Evolutionary conservation across 441 rosid genomes (phyloP).

Genomic region (Aleurites moluccanus): DNA sequence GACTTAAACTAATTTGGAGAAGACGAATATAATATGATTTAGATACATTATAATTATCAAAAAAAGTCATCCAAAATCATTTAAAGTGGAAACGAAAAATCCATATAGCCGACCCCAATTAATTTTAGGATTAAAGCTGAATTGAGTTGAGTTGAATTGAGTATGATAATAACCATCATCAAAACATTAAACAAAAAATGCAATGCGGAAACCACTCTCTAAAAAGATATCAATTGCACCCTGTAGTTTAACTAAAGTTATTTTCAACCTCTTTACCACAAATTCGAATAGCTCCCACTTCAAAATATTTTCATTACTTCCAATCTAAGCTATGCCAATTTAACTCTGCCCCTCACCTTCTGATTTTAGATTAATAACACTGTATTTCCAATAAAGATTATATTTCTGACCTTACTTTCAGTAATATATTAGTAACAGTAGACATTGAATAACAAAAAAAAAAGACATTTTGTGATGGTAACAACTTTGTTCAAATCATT

Average conservation of each 20-base stretch:
- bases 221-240: background rate
- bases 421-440: no score
- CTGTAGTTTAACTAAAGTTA: background rate
- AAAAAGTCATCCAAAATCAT: no score
- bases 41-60: no score
- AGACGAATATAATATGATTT: no score
- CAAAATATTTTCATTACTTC: background rate
- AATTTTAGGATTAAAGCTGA: no score
- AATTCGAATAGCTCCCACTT: background rate
- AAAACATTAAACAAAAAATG: background rate
- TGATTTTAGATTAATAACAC: background rate
- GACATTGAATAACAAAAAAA: background rate
- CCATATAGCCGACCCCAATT: no score
- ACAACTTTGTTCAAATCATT: background rate
- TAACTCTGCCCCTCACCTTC: constrained; percentile 6
- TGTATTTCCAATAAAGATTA: background rate
- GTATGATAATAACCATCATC: background rate
- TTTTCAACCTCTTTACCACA: background rate
- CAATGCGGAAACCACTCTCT: background rate
- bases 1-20: no score
- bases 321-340: background rate
- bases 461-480: background rate
- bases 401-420: background rate
- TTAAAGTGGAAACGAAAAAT: no score
- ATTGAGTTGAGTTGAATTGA: no score